These are phyloP conservation scores for Didymella exigua DNA, from an alignment of 2,329 filamentous ascomycete genomes.

Conservation along the genomic window DNA sequence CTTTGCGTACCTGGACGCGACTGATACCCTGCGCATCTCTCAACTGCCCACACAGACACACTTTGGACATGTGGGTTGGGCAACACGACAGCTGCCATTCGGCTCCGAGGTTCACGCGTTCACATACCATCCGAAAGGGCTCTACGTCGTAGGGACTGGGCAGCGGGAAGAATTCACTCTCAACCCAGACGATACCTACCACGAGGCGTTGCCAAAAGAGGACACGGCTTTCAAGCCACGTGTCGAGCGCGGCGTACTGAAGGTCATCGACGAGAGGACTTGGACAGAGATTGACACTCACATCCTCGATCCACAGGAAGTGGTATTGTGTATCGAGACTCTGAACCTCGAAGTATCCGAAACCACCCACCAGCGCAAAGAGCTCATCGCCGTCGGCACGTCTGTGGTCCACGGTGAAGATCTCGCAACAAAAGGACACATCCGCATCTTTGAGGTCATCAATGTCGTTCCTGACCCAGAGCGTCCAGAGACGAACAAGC, in stretches of 20 bases:
- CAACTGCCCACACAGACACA: constrained; percentile 71
- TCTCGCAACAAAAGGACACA: constrained; percentile 78
- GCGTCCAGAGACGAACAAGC: constrained; percentile 81
- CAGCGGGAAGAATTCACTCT: constrained; percentile 70
- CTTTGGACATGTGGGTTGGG: constrained; percentile 76
- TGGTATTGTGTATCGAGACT: constrained; percentile 79
- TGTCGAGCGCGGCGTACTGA: constrained; percentile 73
- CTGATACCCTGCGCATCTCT: constrained; percentile 73
- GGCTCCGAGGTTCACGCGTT: constrained; percentile 73
- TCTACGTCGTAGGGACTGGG: constrained; percentile 79
- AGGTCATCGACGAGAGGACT: constrained; percentile 76
- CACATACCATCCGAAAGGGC: constrained; percentile 76
- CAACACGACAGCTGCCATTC: constrained; percentile 73
- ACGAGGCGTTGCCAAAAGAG: constrained; percentile 76
- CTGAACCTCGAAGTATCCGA: constrained; percentile 90
- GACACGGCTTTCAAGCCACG: constrained; percentile 67
- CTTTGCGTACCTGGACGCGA: constrained; percentile 73
- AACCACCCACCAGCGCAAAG: constrained; percentile 81
- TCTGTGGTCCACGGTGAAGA: constrained; percentile 89
- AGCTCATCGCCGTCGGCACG: constrained; percentile 83
- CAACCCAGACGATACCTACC: constrained; percentile 83
- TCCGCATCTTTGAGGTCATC: constrained; percentile 92
- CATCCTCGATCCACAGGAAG: constrained; percentile 74
- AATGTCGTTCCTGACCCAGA: constrained; percentile 88
- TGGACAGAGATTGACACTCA: constrained; percentile 81